These are phyloP conservation scores for Rubia occidens DNA, from an alignment of 305 asterid genomes.

Conservation along the genomic window DNA sequence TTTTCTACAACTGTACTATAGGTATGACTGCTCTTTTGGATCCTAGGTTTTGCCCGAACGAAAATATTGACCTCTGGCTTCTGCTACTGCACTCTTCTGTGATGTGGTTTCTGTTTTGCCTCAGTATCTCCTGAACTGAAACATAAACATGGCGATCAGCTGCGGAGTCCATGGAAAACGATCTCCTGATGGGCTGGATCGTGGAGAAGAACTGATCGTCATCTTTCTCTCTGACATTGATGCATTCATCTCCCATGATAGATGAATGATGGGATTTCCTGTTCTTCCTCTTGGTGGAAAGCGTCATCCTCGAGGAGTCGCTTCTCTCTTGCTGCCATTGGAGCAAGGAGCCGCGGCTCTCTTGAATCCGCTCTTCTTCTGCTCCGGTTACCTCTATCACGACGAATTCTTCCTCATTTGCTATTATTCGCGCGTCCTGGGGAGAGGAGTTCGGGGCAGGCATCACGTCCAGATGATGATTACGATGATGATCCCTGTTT, in stretches of 20 bases:
- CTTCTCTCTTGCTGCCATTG: conserved; percentile 25
- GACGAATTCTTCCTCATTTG: conserved; percentile 40
- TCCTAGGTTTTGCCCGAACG: conserved; percentile 59
- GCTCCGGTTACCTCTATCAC: conserved; percentile 33
- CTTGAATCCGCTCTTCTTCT: conserved; percentile 18
- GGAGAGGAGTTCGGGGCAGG: conserved; percentile 80
- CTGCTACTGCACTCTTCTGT: conserved; percentile 50
- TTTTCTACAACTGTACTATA: conserved; percentile 14
- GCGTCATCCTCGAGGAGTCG: conserved; percentile 33
- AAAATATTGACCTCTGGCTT: conserved; percentile 52
- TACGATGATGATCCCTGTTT: conserved; percentile 17
- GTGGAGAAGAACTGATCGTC: conserved; percentile 38
- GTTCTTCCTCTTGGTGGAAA: conserved; percentile 22
- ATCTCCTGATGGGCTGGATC: conserved; percentile 64
- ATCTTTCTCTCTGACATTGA: conserved; percentile 41
- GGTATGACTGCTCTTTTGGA: conserved; percentile 58
- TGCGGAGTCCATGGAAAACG: conserved; percentile 84
- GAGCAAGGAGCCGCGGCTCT: not conserved
- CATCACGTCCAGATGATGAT: conserved; percentile 24
- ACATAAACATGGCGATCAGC: conserved; percentile 42
- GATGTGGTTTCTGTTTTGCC: conserved; percentile 24
- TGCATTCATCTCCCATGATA: conserved; percentile 74
- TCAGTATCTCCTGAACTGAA: conserved; percentile 53
- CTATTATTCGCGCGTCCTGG: conserved; percentile 38
- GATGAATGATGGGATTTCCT: conserved; percentile 46